A percentile compares a stretch with the other conserved stretches of the same genome.
phyloP scores from a whole-genome alignment of 1,284 basidiomycete genomes.

The Ganoderma sinense region DNA sequence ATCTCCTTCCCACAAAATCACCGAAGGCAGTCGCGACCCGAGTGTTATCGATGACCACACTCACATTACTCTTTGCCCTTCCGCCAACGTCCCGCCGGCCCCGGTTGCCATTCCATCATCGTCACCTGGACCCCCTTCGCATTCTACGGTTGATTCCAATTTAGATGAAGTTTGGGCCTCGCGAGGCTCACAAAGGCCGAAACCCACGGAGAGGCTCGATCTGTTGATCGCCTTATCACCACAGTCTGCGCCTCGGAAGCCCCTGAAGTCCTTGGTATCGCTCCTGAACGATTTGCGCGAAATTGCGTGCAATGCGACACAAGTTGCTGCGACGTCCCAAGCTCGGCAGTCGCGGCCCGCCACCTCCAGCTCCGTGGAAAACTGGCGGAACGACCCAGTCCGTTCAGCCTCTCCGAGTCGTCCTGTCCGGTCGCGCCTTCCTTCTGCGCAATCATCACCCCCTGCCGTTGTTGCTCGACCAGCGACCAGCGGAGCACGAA shows the following conservation, averaged over 20 bases:
- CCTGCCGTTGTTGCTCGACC: background rate
- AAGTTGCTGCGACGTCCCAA: background rate
- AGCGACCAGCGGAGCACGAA: background rate
- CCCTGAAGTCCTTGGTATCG: conserved; percentile 25
- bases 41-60: background rate
- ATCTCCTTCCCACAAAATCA: too few relatives aligned
- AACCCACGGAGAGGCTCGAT: background rate
- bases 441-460: conserved; percentile 1
- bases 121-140: too few relatives aligned
- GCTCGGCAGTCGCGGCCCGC: background rate
- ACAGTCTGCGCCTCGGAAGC: background rate
- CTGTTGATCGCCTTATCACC: background rate
- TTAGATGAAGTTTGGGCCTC: background rate
- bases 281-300: conserved; percentile 28
- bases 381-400: background rate
- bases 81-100: background rate
- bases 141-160: background rate
- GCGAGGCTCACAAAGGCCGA: background rate
- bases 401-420: background rate
- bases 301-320: conserved; percentile 30
- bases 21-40: background rate
- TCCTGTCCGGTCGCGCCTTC: background rate
- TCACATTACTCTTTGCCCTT: background rate
- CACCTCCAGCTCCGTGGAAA: background rate
- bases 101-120: too few relatives aligned